Evolutionary conservation across 179 eudicot genomes (phyloP).

Genomic region (Patellifolia procumbens): DNA sequence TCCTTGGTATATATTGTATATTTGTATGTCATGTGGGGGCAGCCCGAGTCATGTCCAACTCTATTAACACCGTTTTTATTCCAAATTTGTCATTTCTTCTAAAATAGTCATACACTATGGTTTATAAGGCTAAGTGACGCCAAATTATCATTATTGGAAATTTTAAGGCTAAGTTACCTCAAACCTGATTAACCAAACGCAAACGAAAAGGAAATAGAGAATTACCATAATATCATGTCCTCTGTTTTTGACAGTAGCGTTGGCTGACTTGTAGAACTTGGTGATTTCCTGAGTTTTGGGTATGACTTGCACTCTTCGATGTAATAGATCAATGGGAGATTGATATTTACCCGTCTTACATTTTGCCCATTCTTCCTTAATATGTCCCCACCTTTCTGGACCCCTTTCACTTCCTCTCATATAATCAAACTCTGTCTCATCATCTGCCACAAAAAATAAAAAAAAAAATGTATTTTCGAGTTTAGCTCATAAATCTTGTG

Average conservation of each 20-base stretch:
- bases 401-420: slow-evolving; percentile 36
- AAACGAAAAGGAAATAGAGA: background rate
- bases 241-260: slow-evolving; percentile 35
- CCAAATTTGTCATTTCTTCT: too few species aligned
- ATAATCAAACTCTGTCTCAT: slow-evolving; percentile 52
- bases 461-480: background rate
- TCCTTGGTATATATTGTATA: too few species aligned
- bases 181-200: too few species aligned
- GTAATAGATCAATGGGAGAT: slow-evolving; percentile 55
- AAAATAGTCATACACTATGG: too few species aligned
- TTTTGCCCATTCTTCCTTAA: slow-evolving; percentile 47
- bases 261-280: slow-evolving; percentile 31
- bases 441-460: slow-evolving; percentile 26
- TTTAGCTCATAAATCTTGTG: too few species aligned
- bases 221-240: slow-evolving; percentile 63
- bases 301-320: slow-evolving; percentile 37
- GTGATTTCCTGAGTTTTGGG: slow-evolving; percentile 18
- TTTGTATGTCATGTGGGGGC: too few species aligned
- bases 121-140: too few species aligned
- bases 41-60: too few species aligned
- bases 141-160: too few species aligned
- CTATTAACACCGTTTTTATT: too few species aligned
- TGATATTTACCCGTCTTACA: slow-evolving; percentile 49
- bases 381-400: slow-evolving; percentile 48
- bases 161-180: too few species aligned